Base-by-base conservation (phyloP, 176 grass and related monocot genomes). In the Phragmites australis region DNA sequence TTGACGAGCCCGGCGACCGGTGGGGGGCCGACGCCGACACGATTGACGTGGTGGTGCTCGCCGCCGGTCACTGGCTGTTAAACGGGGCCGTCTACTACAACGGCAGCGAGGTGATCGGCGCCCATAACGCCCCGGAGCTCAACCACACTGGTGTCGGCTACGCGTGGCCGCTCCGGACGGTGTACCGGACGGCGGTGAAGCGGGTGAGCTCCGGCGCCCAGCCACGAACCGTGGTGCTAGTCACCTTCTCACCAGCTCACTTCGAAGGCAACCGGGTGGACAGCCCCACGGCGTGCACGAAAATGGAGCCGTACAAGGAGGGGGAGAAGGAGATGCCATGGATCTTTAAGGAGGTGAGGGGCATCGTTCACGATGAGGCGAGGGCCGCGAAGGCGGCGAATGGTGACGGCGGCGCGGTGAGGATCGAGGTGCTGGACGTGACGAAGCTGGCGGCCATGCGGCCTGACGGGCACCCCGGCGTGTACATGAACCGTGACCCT, bases 341-440 rank as follows among this genome's bases (percentile, higher is more conserved):
- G 72, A 51, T 80, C 30, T 80, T 84, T 17, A 57, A 65, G n/a
- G 49, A 86, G 84, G 59, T 93, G 37, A 68, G 93, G 73, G 82
- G 23, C 23, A 74, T 96, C 6, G 93, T 71, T 37, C 48, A 51
- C 19, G 93, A 96, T 27, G 90, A 92, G 70, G 75, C 73, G 13
- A 45, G 40, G 2, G 43, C 68, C 6, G 85, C 65, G 0, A 71
- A 23, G 45, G 75, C 44, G n/a, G 70, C 6, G 25, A 9, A 10
- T 6, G 69, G 21, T 6, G 45, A 6, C 3, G 43, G 48, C 9
- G 31, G 13, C 27, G 17, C 0, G 61, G 57, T 69, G 22, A 90
- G 65, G 51, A 22, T 95, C 6, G 93, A 95, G 82, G 84, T 83
- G 13, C 62, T 93, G 15, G 93, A 96, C 83, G 89, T 96, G 65